Evolutionary conservation across 176 grass and related monocot genomes (phyloP), one percentile per base, ranked within the genome.

Genomic region (Oryza coarctata): DNA sequence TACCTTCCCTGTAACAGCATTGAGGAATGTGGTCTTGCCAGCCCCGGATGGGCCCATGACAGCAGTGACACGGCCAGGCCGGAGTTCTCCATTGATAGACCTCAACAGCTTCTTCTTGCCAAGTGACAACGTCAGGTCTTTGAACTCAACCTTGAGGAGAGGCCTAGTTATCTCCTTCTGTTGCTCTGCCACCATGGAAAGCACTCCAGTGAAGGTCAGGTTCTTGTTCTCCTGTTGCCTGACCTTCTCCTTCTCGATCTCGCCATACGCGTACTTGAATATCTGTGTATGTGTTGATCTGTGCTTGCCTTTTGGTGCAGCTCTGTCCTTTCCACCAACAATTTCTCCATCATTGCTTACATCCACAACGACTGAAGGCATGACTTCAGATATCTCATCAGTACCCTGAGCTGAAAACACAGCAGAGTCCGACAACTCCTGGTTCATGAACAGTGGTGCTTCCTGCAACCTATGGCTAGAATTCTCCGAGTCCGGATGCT

Each of bases 31-130:
- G 35, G 96, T 98, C 76, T 98, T 98, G 7, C 96, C 96, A 0
- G 96, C 96, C n/a, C 96, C 96, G 10, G 96, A 98, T 25, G 95
- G 96, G 0, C 96, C 96, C 96, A 98, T 98, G 17, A 98, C 90
- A 7, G 96, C 96, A 57, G 92, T 89, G 35, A 98, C 88, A 70
- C 81, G 90, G 3, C 96, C 90, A 1, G 96, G 93, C 26, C 80
- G 60, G 86, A 98, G 88, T 39, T 91, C 87, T 12, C 96, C 96
- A 35, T 85, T 98, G 73, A 98, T 81, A 73, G 82, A 93, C 57
- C 92, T 84, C 36, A 98, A 35, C 55, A 98, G 93, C 76, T 93
- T 91, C 83, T 77, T 98, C 52, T 86, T 93, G 30, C 90, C 90
- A 44, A 98, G 85, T 60, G 83, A 87, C 74, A 98, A 35, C 14